These are phyloP conservation scores for Dipteronia dyeriana DNA, from an alignment of 345 rosid species.

Conservation along the genomic window DNA sequence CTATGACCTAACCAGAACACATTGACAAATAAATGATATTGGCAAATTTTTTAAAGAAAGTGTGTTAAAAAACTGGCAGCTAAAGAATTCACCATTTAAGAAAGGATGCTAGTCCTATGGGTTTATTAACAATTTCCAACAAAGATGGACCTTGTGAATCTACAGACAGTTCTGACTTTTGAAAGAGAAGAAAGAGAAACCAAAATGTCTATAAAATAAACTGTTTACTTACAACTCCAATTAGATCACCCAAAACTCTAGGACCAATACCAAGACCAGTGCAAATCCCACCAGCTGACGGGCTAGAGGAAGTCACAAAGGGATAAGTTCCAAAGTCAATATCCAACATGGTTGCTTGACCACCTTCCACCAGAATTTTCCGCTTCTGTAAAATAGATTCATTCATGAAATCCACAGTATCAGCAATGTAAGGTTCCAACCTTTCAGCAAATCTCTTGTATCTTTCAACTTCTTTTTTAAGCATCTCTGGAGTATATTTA, in stretches of 20 bases:
- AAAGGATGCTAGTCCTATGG: background rate
- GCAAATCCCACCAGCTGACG: conserved; percentile 97
- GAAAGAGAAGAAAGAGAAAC: background rate
- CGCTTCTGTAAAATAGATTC: conserved; percentile 75
- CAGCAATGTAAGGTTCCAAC: conserved; percentile 84
- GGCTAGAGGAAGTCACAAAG: conserved; percentile 95
- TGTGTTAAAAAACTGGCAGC: background rate
- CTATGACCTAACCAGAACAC: background rate
- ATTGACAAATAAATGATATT: background rate
- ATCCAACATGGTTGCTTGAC: conserved; percentile 98
- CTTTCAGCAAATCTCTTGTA: conserved; percentile 94
- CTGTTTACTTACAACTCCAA: conserved; percentile 76
- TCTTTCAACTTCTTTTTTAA: conserved; percentile 77
- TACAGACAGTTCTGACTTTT: background rate
- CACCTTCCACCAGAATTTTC: conserved; percentile 94
- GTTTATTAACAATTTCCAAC: background rate
- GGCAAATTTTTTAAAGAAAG: background rate
- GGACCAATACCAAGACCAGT: conserved; percentile 97
- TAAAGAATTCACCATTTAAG: background rate
- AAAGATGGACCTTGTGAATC: background rate
- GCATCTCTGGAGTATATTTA: conserved; percentile 72
- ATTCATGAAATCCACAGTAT: conserved; percentile 83
- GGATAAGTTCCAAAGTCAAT: conserved; percentile 97
- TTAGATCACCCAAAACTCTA: conserved; percentile 81
- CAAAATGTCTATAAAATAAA: conserved; percentile 12